phyloP scores from a whole-genome alignment of 2,329 filamentous ascomycete genomes.

The Bipolaris bicolor region DNA sequence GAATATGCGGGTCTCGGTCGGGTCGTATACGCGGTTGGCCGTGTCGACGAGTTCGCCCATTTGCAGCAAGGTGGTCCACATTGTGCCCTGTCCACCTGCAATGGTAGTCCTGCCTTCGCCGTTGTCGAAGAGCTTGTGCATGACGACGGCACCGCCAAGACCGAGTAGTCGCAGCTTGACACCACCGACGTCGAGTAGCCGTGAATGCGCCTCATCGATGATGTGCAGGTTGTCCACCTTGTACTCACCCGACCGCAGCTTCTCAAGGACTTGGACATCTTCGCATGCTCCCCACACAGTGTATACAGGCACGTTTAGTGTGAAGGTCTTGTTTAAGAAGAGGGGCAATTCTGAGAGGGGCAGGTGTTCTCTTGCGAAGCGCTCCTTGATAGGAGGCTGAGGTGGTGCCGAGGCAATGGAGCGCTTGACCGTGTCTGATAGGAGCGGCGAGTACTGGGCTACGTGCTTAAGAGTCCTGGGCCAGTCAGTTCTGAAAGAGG shows the following conservation, averaged over 20 bases:
- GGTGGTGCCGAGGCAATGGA: slow-evolving; percentile 72
- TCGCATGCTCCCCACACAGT: slow-evolving; percentile 99
- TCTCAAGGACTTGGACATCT: slow-evolving; percentile 95
- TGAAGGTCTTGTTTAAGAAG: slow-evolving; percentile 85
- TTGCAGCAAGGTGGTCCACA: slow-evolving; percentile 98
- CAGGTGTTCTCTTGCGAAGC: slow-evolving; percentile 80
- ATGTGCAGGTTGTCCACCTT: slow-evolving; percentile 97
- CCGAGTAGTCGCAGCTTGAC: slow-evolving; percentile 95
- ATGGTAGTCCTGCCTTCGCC: slow-evolving; percentile 98
- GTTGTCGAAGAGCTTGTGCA: slow-evolving; percentile 99
- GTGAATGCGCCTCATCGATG: slow-evolving; percentile 96
- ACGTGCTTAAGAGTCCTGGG: slow-evolving; percentile 93
- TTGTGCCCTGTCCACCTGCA: slow-evolving; percentile 95
- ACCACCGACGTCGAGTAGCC: slow-evolving; percentile 91
- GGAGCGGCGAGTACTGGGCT: slow-evolving; percentile 94
- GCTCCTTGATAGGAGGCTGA: slow-evolving; percentile 74
- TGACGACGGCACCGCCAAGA: slow-evolving; percentile 93
- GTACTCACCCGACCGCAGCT: slow-evolving; percentile 96
- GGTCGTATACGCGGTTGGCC: slow-evolving; percentile 96
- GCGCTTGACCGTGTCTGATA: slow-evolving; percentile 75
- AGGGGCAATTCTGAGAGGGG: slow-evolving; percentile 91
- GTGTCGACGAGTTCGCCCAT: slow-evolving; percentile 99
- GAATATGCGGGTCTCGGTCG: slow-evolving; percentile 94
- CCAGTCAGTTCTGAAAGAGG: slow-evolving; percentile 17
- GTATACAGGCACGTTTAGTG: slow-evolving; percentile 94